Evolutionary conservation across 108 stramenopile species (phyloP).

Genomic region (Mayamaea pseudoterrestris): DNA sequence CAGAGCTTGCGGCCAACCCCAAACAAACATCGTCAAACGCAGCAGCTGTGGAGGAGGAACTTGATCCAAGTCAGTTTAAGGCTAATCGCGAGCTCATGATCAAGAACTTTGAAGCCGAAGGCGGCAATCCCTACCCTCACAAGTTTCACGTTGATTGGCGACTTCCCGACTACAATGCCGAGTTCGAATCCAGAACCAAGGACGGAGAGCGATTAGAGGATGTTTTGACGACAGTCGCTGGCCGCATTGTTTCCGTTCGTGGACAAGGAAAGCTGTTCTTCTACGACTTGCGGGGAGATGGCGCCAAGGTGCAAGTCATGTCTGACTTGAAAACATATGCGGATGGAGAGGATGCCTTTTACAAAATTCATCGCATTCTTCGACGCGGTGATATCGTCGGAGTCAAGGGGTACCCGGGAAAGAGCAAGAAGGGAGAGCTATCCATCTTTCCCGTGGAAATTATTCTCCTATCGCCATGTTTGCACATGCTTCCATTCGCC

Average conservation of each 20-base stretch:
- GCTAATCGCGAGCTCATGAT: conserved; percentile 80
- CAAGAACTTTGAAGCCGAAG: conserved; percentile 68
- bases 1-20: conserved; percentile 26
- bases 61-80: conserved; percentile 91
- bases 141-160: conserved; percentile 90
- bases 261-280: conserved; percentile 96
- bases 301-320: conserved; percentile 94
- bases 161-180: conserved; percentile 79
- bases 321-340: conserved; percentile 74
- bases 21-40: conserved; percentile 27
- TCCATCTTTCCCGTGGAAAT: conserved; percentile 87
- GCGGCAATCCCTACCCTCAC: conserved; percentile 95
- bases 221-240: conserved; percentile 75
- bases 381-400: conserved; percentile 96
- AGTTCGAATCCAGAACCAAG: conserved; percentile 57
- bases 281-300: conserved; percentile 93
- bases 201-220: conserved; percentile 64
- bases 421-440: conserved; percentile 94
- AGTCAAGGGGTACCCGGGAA: conserved; percentile 84
- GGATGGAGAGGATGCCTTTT: conserved; percentile 82
- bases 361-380: conserved; percentile 58
- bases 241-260: conserved; percentile 87
- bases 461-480: conserved; percentile 87
- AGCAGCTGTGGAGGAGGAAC: conserved; percentile 64
- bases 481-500: conserved; percentile 96